Conservation (phyloP, 768 basidiomycete genomes). For the Tricholoma terreum region DNA sequence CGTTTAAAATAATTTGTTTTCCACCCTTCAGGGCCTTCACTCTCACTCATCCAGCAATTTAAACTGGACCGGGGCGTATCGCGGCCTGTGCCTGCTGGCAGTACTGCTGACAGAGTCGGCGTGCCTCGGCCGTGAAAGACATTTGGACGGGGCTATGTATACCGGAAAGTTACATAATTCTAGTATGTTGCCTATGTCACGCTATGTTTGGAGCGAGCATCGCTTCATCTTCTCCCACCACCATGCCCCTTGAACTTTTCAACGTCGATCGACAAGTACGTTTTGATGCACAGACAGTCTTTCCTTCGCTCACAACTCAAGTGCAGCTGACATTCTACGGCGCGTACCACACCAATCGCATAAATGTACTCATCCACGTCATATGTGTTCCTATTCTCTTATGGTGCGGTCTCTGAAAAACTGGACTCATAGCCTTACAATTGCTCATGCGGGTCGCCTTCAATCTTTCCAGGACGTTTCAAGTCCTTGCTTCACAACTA, state of each 20-base stretch:
- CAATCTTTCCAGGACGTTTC: slow-evolving; percentile 49
- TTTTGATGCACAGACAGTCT: slow-evolving; percentile 1
- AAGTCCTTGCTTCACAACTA: slow-evolving; percentile 49
- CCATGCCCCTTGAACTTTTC: slow-evolving; percentile 44
- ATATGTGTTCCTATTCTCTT: slow-evolving; percentile 80
- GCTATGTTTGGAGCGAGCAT: slow-evolving; percentile 16
- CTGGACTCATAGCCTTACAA: neutral
- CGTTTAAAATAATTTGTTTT: too few relatives aligned
- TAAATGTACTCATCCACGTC: slow-evolving; percentile 85
- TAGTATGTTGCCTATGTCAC: neutral
- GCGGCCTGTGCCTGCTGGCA: too few relatives aligned
- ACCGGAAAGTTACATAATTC: too few relatives aligned
- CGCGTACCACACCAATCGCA: slow-evolving; percentile 81
- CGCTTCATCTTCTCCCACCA: slow-evolving; percentile 21
- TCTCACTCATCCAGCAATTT: too few relatives aligned
- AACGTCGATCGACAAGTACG: slow-evolving; percentile 70
- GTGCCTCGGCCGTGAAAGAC: too few relatives aligned
- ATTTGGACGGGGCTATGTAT: too few relatives aligned
- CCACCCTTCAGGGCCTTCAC: too few relatives aligned
- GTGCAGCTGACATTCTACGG: slow-evolving; percentile 87
- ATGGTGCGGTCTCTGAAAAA: slow-evolving; percentile 48
- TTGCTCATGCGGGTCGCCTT: slow-evolving; percentile 1
- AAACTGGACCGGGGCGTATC: too few relatives aligned
- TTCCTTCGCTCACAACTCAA: slow-evolving; percentile 7
- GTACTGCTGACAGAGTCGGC: too few relatives aligned